Percentiles rank a stretch among this genome's conserved stretches.
These are phyloP conservation scores for Tulasnella sp. DNA, from an alignment of 768 basidiomycete species.

Conservation along the genomic window DNA sequence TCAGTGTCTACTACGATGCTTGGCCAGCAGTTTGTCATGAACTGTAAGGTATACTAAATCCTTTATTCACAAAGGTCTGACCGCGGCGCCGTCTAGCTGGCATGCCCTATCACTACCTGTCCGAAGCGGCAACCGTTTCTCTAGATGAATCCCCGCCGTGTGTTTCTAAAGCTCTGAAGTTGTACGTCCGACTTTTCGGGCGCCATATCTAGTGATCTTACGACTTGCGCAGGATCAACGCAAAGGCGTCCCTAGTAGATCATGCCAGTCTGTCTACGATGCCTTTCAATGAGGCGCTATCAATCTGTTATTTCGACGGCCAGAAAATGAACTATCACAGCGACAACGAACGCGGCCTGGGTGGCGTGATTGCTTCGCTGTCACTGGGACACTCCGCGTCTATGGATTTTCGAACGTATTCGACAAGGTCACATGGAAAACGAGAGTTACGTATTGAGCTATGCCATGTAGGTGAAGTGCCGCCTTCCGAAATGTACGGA, in stretches of 20 bases:
- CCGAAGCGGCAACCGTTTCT: slow-evolving; percentile 2
- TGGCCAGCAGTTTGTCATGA: slow-evolving; percentile 12
- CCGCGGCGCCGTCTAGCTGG: background rate
- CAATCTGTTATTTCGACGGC: slow-evolving; percentile 15
- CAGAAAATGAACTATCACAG: slow-evolving; percentile 16
- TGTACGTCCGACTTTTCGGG: background rate
- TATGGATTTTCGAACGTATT: slow-evolving; percentile 13
- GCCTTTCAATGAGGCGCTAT: slow-evolving; percentile 18
- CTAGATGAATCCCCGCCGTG: slow-evolving; percentile 1
- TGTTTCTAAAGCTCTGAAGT: background rate
- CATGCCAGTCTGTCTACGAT: background rate
- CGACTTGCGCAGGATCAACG: background rate
- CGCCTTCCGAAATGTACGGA: background rate
- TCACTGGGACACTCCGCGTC: slow-evolving; percentile 13
- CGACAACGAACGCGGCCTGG: slow-evolving; percentile 16
- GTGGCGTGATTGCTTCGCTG: slow-evolving; percentile 16
- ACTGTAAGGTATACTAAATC: background rate
- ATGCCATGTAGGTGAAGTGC: slow-evolving; percentile 7
- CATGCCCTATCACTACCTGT: slow-evolving; percentile 3
- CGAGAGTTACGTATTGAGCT: slow-evolving; percentile 7
- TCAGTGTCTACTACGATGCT: background rate
- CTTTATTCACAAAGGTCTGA: background rate
- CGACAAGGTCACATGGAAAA: background rate
- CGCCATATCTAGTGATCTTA: background rate
- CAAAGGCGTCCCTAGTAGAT: slow-evolving; percentile 4